phyloP scores from a whole-genome alignment of 1,139 yeast species.

The Pichia sp. region DNA sequence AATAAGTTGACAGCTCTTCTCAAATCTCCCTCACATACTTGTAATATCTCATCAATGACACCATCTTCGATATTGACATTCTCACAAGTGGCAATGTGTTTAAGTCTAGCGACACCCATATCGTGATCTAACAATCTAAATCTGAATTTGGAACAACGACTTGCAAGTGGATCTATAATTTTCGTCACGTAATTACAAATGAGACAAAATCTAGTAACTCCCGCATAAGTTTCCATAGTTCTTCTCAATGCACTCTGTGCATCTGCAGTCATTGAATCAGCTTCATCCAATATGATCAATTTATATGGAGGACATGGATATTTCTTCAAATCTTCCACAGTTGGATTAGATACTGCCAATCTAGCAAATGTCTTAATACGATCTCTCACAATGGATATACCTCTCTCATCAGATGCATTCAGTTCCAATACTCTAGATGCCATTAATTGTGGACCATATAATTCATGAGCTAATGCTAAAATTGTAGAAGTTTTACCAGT shows the following conservation, averaged over 20 bases:
- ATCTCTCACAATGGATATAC: slow-evolving; percentile 86
- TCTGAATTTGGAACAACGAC: slow-evolving; percentile 92
- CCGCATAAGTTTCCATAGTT: slow-evolving; percentile 93
- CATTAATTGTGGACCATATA: slow-evolving; percentile 67
- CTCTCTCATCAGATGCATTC: slow-evolving; percentile 96
- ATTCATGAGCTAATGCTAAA: slow-evolving; percentile 75
- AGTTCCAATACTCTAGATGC: slow-evolving; percentile 80
- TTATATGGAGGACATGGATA: slow-evolving; percentile 97
- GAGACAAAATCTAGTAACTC: slow-evolving; percentile 85
- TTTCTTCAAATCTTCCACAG: slow-evolving; percentile 53
- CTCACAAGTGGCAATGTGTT: slow-evolving; percentile 50
- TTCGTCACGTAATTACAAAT: slow-evolving; percentile 95
- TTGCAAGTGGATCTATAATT: slow-evolving; percentile 92
- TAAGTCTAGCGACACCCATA: slow-evolving; percentile 62
- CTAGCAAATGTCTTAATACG: slow-evolving; percentile 91
- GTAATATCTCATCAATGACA: slow-evolving; percentile 56
- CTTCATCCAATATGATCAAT: slow-evolving; percentile 76
- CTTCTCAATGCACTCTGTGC: slow-evolving; percentile 94
- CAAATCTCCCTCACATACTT: slow-evolving; percentile 78
- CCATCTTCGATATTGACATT: slow-evolving; percentile 42
- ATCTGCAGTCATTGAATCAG: slow-evolving; percentile 98
- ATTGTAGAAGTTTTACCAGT: slow-evolving; percentile 96
- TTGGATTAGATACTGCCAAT: slow-evolving; percentile 75
- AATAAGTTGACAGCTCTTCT: slow-evolving; percentile 87
- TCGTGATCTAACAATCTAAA: slow-evolving; percentile 69